Percentiles rank a stretch among this genome's conserved stretches.
Evolutionary conservation across 129 eudicot genomes (phyloP).

Genomic region (Tanacetum coccineum): DNA sequence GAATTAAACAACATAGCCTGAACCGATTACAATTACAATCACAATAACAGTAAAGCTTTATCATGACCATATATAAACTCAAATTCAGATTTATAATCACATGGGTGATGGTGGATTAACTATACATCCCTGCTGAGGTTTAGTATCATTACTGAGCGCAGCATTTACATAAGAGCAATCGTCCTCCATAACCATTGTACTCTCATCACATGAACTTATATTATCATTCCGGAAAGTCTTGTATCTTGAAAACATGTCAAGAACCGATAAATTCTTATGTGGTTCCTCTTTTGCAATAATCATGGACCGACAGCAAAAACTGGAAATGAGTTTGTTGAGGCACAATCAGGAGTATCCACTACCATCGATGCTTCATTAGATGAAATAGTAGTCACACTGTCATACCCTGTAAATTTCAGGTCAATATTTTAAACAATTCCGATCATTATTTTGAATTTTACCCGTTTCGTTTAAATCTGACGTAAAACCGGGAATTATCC

Average conservation of each 20-base stretch:
- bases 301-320: constrained; percentile 23
- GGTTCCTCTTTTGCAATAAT: constrained; percentile 24
- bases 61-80: background rate
- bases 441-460: no score
- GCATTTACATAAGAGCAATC: constrained; percentile 35
- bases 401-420: no score
- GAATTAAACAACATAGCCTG: no score
- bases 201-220: constrained; percentile 23
- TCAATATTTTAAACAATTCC: no score
- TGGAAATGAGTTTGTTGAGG: constrained; percentile 17
- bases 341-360: constrained; percentile 26
- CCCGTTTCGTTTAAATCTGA: no score
- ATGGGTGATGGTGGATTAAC: constrained; percentile 14
- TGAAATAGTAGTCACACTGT: constrained; percentile 15
- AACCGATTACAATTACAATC: no score
- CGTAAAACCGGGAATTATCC: no score
- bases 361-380: constrained; percentile 25
- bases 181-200: constrained; percentile 29
- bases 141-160: constrained; percentile 28
- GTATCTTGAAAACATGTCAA: constrained; percentile 54
- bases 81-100: constrained; percentile 45
- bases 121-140: constrained; percentile 22
- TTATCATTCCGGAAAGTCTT: constrained; percentile 30
- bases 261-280: constrained; percentile 39
- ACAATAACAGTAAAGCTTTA: no score